phyloP scores from a whole-genome alignment of 2,329 filamentous ascomycete genomes.

The Stylonectria norvegica region DNA sequence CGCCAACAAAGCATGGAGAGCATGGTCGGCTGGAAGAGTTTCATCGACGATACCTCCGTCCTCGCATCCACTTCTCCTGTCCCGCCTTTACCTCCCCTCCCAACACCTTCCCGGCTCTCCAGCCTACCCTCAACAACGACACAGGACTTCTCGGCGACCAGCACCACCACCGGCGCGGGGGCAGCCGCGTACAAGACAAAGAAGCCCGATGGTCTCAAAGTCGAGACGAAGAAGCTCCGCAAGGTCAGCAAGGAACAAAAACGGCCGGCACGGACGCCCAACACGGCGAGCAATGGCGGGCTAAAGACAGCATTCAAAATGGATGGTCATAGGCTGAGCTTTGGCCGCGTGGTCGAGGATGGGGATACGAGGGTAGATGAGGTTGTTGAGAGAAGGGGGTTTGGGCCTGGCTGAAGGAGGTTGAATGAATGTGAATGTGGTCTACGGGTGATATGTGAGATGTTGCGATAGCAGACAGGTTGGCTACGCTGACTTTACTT shows the following conservation, averaged over 20 bases:
- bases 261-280: slow-evolving; percentile 14
- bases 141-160: neutral
- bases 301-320: slow-evolving; percentile 16
- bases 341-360: slow-evolving; percentile 4
- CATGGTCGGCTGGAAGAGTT: slow-evolving; percentile 21
- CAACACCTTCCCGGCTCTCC: slow-evolving; percentile 18
- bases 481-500: too few species aligned
- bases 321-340: slow-evolving; percentile 13
- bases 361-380: slow-evolving; percentile 4
- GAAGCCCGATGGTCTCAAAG: slow-evolving; percentile 23
- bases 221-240: slow-evolving; percentile 24
- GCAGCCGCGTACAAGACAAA: slow-evolving; percentile 19
- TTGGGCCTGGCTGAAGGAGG: slow-evolving; percentile 1
- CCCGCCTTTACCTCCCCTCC: slow-evolving; percentile 27
- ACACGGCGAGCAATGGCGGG: slow-evolving; percentile 8
- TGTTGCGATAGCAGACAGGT: too few species aligned
- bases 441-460: too few species aligned
- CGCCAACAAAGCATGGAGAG: slow-evolving; percentile 22
- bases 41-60: slow-evolving; percentile 22
- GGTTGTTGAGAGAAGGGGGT: neutral
- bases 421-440: neutral
- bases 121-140: slow-evolving; percentile 9
- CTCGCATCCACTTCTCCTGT: slow-evolving; percentile 21
- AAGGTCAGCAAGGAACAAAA: slow-evolving; percentile 18
- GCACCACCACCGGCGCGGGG: neutral